Conservation (phyloP, 305 asterid genomes). For the Solanum hybrid region DNA sequence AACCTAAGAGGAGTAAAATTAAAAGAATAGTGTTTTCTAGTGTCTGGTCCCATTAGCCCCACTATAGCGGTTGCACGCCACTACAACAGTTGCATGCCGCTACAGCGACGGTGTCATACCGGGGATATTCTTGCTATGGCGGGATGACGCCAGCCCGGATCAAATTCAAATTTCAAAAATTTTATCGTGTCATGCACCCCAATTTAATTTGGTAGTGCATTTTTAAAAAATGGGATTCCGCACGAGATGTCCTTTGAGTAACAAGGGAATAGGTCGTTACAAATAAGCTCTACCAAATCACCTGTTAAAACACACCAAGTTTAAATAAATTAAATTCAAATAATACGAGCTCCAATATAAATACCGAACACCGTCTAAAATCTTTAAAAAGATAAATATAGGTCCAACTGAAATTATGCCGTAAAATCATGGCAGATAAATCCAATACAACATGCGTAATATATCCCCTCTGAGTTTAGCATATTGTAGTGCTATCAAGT, state of each 20-base stretch:
- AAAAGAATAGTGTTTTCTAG: background rate
- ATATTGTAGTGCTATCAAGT: background rate
- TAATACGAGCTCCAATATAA: too few relatives aligned
- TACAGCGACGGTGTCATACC: background rate
- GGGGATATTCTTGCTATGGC: background rate
- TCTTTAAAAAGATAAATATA: too few relatives aligned
- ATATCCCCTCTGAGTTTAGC: background rate
- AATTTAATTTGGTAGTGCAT: background rate
- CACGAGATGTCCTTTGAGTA: background rate
- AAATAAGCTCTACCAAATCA: background rate
- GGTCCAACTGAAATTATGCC: background rate
- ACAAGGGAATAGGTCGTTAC: background rate
- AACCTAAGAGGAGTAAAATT: background rate
- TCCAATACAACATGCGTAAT: background rate
- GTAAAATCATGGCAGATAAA: background rate
- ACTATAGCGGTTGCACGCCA: background rate
- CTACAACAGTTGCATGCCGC: too few relatives aligned
- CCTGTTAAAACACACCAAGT: background rate
- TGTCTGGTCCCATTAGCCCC: background rate
- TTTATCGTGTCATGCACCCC: background rate
- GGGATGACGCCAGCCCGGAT: background rate
- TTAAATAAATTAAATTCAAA: too few relatives aligned
- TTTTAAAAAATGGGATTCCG: too few relatives aligned
- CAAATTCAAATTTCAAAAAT: background rate
- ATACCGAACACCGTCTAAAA: background rate